Conservation (phyloP, 345 rosid genomes). For the Aquilaria sinensis region DNA sequence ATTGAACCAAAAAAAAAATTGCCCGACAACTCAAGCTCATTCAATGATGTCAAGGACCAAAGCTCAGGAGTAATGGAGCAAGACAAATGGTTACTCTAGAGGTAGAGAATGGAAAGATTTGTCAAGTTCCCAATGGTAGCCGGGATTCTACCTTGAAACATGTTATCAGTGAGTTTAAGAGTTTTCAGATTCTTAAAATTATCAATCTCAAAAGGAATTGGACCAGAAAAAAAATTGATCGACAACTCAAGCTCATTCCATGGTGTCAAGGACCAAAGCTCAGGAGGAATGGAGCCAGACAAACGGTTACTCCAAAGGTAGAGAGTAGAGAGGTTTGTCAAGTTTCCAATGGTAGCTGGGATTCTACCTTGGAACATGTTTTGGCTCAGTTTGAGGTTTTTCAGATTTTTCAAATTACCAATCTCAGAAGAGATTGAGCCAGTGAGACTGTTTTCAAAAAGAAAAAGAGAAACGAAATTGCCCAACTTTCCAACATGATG, state of each 20-base stretch:
- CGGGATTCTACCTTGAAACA: background rate
- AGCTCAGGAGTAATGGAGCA: conserved; percentile 14
- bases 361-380: background rate
- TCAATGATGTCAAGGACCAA: background rate
- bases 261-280: background rate
- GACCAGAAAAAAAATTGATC: too few species aligned
- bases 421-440: conserved; percentile 17
- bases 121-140: conserved; percentile 17
- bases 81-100: conserved; percentile 15
- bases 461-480: background rate
- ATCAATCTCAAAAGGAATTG: background rate
- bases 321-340: conserved; percentile 11
- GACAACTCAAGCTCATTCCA: background rate
- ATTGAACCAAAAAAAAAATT: background rate
- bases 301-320: conserved; percentile 14
- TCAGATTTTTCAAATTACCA: conserved; percentile 14
- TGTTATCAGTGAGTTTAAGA: background rate
- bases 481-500: background rate
- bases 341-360: conserved; percentile 16
- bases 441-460: conserved; percentile 9
- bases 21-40: background rate
- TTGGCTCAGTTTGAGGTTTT: background rate
- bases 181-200: conserved; percentile 12
- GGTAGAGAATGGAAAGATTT: conserved; percentile 9
- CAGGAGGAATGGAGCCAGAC: conserved; percentile 14